phyloP scores from a whole-genome alignment of 306 rosid species.

The Medicago arabica region DNA sequence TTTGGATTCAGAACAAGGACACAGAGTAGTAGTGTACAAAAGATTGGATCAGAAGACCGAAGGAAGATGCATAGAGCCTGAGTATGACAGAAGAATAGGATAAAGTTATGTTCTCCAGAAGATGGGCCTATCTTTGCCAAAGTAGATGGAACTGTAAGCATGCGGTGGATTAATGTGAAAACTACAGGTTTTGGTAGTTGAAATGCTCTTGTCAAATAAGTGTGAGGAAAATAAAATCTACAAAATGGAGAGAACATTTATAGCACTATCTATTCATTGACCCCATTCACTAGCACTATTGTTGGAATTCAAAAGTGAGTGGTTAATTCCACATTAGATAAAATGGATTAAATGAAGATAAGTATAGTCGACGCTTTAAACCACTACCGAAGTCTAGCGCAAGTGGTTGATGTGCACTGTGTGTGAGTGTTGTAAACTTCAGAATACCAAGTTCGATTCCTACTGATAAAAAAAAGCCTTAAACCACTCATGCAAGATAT shows the following conservation, averaged over 20 bases:
- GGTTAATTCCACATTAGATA: neutral
- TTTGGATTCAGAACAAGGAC: slow-evolving; percentile 24
- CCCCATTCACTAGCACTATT: neutral
- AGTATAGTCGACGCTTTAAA: no score
- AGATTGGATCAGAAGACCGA: neutral
- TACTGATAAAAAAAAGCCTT: neutral
- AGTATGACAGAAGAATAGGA: neutral
- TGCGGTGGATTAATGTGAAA: slow-evolving; percentile 1
- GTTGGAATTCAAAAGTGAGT: neutral
- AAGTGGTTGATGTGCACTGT: neutral
- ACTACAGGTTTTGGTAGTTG: neutral
- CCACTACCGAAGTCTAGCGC: no score
- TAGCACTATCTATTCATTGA: neutral
- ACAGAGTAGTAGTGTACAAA: neutral
- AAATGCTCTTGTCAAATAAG: neutral
- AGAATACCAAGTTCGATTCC: neutral
- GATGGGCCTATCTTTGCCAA: slow-evolving; percentile 8
- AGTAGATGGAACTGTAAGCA: slow-evolving; percentile 15
- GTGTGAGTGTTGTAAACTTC: neutral
- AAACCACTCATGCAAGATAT: neutral
- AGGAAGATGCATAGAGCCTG: neutral
- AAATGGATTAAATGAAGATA: neutral
- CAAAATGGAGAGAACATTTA: neutral
- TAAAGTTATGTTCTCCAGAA: neutral
- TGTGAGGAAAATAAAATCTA: neutral